Conservation (phyloP, 257 asterid species). For the Coffea canephora region DNA sequence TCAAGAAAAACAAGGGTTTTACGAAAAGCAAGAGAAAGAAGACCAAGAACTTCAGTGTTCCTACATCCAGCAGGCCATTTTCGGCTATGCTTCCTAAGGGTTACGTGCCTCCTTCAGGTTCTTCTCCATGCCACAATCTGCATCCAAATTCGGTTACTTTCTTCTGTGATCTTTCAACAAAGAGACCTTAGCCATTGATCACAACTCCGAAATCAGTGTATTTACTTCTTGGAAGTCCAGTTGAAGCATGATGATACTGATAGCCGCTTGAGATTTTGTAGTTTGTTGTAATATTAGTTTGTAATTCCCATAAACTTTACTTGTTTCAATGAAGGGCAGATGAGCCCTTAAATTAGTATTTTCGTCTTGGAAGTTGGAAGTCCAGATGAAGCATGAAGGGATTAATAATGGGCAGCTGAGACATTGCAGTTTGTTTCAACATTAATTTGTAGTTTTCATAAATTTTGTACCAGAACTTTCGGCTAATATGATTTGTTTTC, state of each 20-base stretch:
- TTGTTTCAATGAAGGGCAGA: too few relatives aligned
- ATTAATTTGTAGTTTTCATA: not conserved
- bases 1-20: slow-evolving; percentile 18
- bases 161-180: slow-evolving; percentile 43
- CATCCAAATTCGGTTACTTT: slow-evolving; percentile 56
- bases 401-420: not conserved
- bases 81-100: slow-evolving; percentile 82
- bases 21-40: slow-evolving; percentile 19
- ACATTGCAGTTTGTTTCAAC: not conserved
- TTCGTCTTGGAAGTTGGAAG: not conserved
- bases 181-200: slow-evolving; percentile 20
- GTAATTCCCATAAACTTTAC: not conserved
- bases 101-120: slow-evolving; percentile 76
- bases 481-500: not conserved
- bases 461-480: too few relatives aligned
- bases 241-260: not conserved
- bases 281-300: not conserved
- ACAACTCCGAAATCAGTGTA: not conserved
- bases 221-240: not conserved
- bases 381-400: not conserved
- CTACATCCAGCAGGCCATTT: slow-evolving; percentile 29
- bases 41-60: slow-evolving; percentile 12
- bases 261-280: not conserved
- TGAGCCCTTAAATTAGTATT: too few relatives aligned
- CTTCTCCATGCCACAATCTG: slow-evolving; percentile 69